A percentile compares a stretch with the other conserved stretches of the same genome.
phyloP scores from a whole-genome alignment of 768 basidiomycete species.

The Filobasidium floriforme region DNA sequence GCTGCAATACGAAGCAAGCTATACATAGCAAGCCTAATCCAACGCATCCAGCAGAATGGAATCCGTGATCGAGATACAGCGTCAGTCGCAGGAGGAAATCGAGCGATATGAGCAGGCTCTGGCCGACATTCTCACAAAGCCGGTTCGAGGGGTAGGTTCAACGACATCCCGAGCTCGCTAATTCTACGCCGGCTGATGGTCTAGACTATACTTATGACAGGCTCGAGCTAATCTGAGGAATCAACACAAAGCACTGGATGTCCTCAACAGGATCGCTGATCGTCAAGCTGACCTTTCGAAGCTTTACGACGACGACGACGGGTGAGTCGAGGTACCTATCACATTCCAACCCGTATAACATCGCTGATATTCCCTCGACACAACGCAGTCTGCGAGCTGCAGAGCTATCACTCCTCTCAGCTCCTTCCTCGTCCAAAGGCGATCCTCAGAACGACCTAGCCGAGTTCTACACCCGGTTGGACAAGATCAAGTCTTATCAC shows the following conservation, averaged over 20 bases:
- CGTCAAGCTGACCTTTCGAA: constrained; percentile 60
- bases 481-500: constrained; percentile 93
- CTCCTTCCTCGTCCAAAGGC: constrained; percentile 33
- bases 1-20: too few relatives aligned
- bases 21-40: neutral
- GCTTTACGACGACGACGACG: constrained; percentile 69
- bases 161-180: neutral
- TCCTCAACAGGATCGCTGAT: constrained; percentile 73
- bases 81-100: constrained; percentile 90
- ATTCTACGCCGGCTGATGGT: neutral
- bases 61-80: constrained; percentile 84
- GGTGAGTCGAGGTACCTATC: constrained; percentile 29
- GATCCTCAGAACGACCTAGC: constrained; percentile 55
- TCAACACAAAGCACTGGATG: constrained; percentile 82
- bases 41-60: constrained; percentile 56
- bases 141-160: constrained; percentile 41
- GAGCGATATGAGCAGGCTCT: constrained; percentile 85
- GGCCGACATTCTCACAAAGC: constrained; percentile 65
- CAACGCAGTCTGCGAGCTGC: constrained; percentile 47
- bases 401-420: constrained; percentile 37
- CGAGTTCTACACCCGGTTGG: constrained; percentile 92
- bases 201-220: neutral
- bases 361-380: constrained; percentile 45
- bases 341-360: constrained; percentile 45
- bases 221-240: constrained; percentile 46